Evolutionary conservation across 345 rosid species (phyloP).

Genomic region (Eucalyptus pauciflora): DNA sequence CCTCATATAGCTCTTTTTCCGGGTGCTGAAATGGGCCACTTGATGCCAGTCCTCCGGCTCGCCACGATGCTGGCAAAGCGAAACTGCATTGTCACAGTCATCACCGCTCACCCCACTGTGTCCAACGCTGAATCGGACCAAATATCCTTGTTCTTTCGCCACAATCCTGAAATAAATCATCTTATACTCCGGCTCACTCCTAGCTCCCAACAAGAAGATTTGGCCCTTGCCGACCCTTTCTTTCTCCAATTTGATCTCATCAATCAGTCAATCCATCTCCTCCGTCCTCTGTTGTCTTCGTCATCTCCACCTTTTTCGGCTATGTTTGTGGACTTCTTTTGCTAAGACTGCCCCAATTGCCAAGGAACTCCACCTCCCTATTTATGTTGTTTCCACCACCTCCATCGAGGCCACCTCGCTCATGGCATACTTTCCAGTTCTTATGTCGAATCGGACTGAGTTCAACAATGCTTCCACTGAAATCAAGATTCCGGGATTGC

Average conservation of each 20-base stretch:
- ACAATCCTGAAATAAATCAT: constrained; percentile 12
- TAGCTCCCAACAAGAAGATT: not conserved
- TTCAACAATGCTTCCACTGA: not conserved
- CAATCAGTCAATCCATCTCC: constrained; percentile 14
- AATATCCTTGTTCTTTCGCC: constrained; percentile 13
- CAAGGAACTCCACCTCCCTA: constrained; percentile 3
- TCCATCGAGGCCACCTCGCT: constrained; percentile 10
- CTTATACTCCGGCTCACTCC: constrained; percentile 7
- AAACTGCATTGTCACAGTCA: constrained; percentile 19
- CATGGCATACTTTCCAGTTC: not conserved
- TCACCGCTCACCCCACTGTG: constrained; percentile 19
- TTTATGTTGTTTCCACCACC: constrained; percentile 9
- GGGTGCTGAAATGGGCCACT: constrained; percentile 34
- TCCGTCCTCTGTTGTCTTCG: constrained; percentile 10
- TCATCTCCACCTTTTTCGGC: constrained; percentile 5
- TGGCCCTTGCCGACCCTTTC: constrained; percentile 16
- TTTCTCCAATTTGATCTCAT: constrained; percentile 16
- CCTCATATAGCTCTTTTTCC: constrained; percentile 29
- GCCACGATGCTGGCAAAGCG: constrained; percentile 13
- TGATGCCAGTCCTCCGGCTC: constrained; percentile 27
- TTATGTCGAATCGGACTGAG: not conserved
- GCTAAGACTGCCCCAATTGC: constrained; percentile 4
- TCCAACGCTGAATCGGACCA: constrained; percentile 17
- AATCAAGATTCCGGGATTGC: not conserved
- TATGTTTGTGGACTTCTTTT: constrained; percentile 8